These are phyloP conservation scores for Fremontodendron californicum DNA, from an alignment of 345 rosid genomes.

Conservation along the genomic window DNA sequence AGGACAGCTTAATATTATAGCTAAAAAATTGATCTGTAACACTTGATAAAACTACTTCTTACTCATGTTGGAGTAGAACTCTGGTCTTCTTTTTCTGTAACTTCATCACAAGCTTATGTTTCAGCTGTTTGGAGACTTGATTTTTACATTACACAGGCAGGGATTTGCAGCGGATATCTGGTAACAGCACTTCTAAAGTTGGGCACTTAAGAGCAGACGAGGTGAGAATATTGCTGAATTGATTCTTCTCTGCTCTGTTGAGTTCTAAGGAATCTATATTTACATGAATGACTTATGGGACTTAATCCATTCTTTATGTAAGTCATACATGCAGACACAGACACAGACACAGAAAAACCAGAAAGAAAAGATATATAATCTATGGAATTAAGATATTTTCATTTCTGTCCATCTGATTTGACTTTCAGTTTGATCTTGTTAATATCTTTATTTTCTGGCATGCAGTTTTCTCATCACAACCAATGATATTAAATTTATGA, in stretches of 20 bases:
- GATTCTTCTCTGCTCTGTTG: constrained; percentile 12
- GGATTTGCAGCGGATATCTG: constrained; percentile 91
- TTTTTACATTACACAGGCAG: constrained; percentile 57
- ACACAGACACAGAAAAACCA: background rate
- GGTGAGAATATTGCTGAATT: constrained; percentile 39
- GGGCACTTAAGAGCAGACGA: constrained; percentile 71
- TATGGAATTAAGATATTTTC: background rate
- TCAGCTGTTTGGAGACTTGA: constrained; percentile 28
- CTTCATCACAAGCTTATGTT: background rate
- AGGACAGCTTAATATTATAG: constrained; percentile 3
- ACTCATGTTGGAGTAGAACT: background rate
- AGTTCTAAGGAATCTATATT: background rate
- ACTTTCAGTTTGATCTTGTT: background rate
- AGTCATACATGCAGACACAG: background rate
- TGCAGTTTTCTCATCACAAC: background rate
- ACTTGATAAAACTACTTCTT: constrained; percentile 3
- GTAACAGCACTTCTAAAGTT: constrained; percentile 62
- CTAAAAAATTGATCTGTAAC: background rate
- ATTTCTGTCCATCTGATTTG: background rate
- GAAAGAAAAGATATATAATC: background rate
- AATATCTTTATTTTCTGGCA: background rate
- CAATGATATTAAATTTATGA: background rate
- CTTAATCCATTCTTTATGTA: background rate
- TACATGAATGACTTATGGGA: background rate
- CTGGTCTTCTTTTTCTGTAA: background rate